These are phyloP conservation scores for Lasiodiplodia gonubiensis DNA, from an alignment of 2,329 filamentous ascomycete genomes.

Conservation along the genomic window DNA sequence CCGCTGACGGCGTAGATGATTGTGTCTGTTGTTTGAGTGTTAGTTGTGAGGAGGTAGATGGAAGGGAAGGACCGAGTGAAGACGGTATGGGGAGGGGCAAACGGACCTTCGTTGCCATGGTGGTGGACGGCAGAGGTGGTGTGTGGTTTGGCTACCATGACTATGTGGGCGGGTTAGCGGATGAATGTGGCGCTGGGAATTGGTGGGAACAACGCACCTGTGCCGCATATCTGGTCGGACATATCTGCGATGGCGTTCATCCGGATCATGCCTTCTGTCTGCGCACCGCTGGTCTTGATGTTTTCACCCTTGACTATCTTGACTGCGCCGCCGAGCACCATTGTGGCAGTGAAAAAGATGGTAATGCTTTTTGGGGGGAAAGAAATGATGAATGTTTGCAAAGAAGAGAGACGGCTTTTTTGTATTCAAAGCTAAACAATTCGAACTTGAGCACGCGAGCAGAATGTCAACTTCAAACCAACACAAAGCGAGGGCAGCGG, in stretches of 20 bases:
- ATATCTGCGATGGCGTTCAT: slow-evolving; percentile 66
- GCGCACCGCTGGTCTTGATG: slow-evolving; percentile 45
- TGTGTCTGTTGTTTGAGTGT: slow-evolving; percentile 57
- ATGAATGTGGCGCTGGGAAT: neutral
- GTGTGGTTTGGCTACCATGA: slow-evolving; percentile 68
- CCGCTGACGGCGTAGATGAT: slow-evolving; percentile 71
- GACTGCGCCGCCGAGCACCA: slow-evolving; percentile 28
- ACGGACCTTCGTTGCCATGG: slow-evolving; percentile 69
- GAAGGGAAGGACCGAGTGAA: too few species aligned
- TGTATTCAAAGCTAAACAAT: neutral
- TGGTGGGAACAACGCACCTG: slow-evolving; percentile 54
- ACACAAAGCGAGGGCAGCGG: neutral
- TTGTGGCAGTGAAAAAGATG: neutral
- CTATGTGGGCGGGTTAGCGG: slow-evolving; percentile 42
- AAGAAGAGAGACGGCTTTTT: neutral
- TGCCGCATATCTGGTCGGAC: slow-evolving; percentile 70
- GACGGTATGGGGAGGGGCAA: too few species aligned
- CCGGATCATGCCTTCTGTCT: slow-evolving; percentile 57
- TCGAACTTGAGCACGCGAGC: neutral
- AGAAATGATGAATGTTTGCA: neutral
- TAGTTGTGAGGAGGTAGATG: neutral
- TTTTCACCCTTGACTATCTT: slow-evolving; percentile 10
- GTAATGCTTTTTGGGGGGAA: neutral
- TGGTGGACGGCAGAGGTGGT: slow-evolving; percentile 69
- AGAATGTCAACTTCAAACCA: neutral